phyloP scores from a whole-genome alignment of 805 yeast species.

The Teunomyces lycoperdinae region DNA sequence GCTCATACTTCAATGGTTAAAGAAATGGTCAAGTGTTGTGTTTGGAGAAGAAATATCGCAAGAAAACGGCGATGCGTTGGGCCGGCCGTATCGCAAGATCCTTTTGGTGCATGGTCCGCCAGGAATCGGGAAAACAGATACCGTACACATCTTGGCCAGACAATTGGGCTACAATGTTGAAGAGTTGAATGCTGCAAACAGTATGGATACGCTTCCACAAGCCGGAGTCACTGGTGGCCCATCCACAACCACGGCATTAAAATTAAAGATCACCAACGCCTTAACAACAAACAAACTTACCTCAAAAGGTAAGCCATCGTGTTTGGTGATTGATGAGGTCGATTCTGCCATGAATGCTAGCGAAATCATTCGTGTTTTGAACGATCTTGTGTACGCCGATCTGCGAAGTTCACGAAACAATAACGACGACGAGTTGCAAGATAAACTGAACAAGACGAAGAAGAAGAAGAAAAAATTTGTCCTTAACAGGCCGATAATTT shows the following conservation, averaged over 20 bases:
- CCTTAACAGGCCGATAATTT: constrained; percentile 80
- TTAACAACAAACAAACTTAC: constrained; percentile 56
- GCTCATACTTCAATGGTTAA: constrained; percentile 38
- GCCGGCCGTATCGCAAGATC: constrained; percentile 50
- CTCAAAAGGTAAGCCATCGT: constrained; percentile 70
- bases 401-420: constrained; percentile 26
- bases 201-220: constrained; percentile 36
- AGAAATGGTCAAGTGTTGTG: constrained; percentile 35
- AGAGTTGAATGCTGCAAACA: constrained; percentile 75
- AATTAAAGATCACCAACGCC: constrained; percentile 48
- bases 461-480: constrained; percentile 32
- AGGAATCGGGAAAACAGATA: constrained; percentile 89
- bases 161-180: constrained; percentile 78
- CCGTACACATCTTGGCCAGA: constrained; percentile 78
- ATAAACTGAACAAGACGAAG: background rate
- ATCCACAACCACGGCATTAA: constrained; percentile 29
- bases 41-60: constrained; percentile 21
- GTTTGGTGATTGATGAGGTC: constrained; percentile 84
- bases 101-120: constrained; percentile 87
- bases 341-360: constrained; percentile 48
- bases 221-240: constrained; percentile 12
- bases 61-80: constrained; percentile 24
- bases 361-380: constrained; percentile 47
- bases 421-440: background rate
- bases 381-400: constrained; percentile 61